These are phyloP conservation scores for Pisolithus sp. DNA, from an alignment of 768 basidiomycete genomes.

Conservation along the genomic window DNA sequence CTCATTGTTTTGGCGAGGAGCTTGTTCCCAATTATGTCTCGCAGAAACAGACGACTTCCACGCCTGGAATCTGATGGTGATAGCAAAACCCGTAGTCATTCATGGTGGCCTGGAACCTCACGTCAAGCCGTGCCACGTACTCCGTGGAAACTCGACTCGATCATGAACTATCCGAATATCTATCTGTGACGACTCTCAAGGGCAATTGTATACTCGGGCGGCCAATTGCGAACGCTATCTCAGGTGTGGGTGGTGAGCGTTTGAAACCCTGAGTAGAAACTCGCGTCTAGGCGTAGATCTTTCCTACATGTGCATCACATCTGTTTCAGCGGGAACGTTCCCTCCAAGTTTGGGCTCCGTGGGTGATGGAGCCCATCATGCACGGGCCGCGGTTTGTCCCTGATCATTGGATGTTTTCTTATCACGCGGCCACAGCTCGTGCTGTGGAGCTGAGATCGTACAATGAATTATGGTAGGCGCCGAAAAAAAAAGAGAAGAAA, in stretches of 20 bases:
- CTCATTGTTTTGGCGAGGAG: too few species aligned
- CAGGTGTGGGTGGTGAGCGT: background rate
- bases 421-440: background rate
- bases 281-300: background rate
- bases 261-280: background rate
- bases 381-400: background rate
- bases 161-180: too few species aligned
- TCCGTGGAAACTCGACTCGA: too few species aligned
- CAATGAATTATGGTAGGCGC: background rate
- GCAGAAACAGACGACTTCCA: too few species aligned
- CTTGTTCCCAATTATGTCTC: too few species aligned
- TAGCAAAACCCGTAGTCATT: too few species aligned
- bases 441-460: background rate
- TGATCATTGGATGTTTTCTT: background rate
- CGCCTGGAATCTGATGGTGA: too few species aligned
- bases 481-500: background rate
- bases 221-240: background rate
- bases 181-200: too few species aligned
- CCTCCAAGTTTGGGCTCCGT: background rate
- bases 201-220: background rate
- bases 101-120: too few species aligned
- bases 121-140: too few species aligned
- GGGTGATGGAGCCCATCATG: background rate
- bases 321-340: background rate
- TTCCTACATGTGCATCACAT: background rate